A percentile compares a stretch with the other conserved stretches of the same genome.
These are phyloP conservation scores for Thelephora ganbajun DNA, from an alignment of 768 basidiomycete species.

Conservation along the genomic window DNA sequence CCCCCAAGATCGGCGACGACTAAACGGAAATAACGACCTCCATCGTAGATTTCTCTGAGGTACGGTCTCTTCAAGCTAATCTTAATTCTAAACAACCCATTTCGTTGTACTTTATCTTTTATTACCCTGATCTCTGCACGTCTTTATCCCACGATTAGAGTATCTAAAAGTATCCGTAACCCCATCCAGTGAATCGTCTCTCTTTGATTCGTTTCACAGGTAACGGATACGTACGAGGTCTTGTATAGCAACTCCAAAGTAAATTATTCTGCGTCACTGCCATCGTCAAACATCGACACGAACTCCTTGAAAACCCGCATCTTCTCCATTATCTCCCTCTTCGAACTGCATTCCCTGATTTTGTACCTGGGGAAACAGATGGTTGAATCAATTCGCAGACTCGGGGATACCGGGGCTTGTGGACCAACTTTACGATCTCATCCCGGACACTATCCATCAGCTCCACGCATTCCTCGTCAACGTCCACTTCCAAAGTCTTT, in stretches of 20 bases:
- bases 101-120: too few relatives aligned
- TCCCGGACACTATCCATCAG: neutral
- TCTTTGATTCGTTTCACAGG: too few relatives aligned
- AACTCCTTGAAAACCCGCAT: slow-evolving; percentile 2
- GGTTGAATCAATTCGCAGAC: too few relatives aligned
- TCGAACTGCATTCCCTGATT: neutral
- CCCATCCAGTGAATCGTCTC: too few relatives aligned
- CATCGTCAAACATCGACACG: neutral
- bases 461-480: neutral
- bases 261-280: neutral
- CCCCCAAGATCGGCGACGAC: slow-evolving; percentile 89
- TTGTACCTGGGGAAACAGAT: neutral
- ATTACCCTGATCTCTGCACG: too few relatives aligned
- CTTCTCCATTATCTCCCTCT: slow-evolving; percentile 1
- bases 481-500: slow-evolving; percentile 4
- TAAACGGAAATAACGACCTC: slow-evolving; percentile 15
- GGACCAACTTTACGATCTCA: neutral
- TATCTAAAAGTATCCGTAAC: too few relatives aligned
- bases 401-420: neutral
- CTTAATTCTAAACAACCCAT: too few relatives aligned
- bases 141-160: too few relatives aligned
- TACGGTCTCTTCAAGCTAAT: too few relatives aligned
- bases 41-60: too few relatives aligned
- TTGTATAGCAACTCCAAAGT: too few relatives aligned
- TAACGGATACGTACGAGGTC: too few relatives aligned